Evolutionary conservation across 495 filamentous ascomycete genomes (phyloP), one percentile per base, ranked within the genome.

Genomic region (Parathielavia appendiculata): DNA sequence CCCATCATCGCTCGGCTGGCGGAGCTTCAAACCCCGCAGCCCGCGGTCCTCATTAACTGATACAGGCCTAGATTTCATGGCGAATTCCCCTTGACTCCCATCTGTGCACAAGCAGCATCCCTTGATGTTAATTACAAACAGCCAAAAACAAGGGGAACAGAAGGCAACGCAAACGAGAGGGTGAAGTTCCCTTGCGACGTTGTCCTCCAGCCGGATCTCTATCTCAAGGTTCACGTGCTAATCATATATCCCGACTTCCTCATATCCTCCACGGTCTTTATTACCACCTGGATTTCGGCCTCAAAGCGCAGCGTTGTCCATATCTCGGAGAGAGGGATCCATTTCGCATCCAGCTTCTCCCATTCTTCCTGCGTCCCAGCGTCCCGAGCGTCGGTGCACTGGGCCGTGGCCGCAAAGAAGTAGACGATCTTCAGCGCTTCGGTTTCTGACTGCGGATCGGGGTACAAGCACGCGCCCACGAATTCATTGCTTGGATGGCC

Each of bases 361-460:
- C 61, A 65, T 12, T 55, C 62, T 38, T 71, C 69, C 43, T 70
- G 69, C 2, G 67, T 68, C 13, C 56, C 65, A 5, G 17, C n/a
- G 26, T 58, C 60, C n/a, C 54, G 58, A 1, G 52, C 23, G 0
- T 47, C 46, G 12, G 64, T 66, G 36, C 67, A 70, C 59, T 69
- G 67, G 0, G 60, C 67, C 47, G 57, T 66, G 10, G 69, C 70
- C 7, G 62, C 65, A 40, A 59, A 73, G 56, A 55, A 73, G 57
- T 61, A 71, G 22, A 71, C 62, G 1, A 55, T 57, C 64, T 73
- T 73, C 16, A 66, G 32, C 38, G 65, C 62, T 14, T 45, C 36
- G 4, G 58, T 61, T 14, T 60, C 63, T 0, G 70, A 68, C 52
- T 71, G 63, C 9, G 70, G 70, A 45, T 71, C 69, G 16, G 62